phyloP scores from a whole-genome alignment of 2,329 filamentous ascomycete species.

The Colletotrichum kahawae region DNA sequence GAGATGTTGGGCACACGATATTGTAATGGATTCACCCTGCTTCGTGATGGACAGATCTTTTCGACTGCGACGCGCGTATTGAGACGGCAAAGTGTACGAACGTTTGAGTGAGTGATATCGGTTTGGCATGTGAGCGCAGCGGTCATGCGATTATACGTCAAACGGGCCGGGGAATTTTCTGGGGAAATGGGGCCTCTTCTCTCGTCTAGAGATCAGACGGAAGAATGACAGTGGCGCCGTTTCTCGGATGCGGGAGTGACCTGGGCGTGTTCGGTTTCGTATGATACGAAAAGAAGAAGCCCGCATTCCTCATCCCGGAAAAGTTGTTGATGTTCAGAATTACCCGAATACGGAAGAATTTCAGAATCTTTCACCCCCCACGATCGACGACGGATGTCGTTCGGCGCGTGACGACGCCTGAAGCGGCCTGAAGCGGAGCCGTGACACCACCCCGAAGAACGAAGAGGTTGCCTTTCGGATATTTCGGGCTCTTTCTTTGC shows the following conservation, averaged over 20 bases:
- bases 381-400: not conserved
- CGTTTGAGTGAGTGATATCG: not conserved
- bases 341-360: conserved; percentile 12
- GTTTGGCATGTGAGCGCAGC: not conserved
- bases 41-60: not conserved
- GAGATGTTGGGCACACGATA: not conserved
- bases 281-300: not conserved
- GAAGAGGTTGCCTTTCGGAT: not conserved
- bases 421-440: not conserved
- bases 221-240: not conserved
- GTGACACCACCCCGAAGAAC: not conserved
- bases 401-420: not conserved
- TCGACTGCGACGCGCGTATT: not conserved
- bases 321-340: not conserved
- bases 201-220: not conserved
- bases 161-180: not conserved
- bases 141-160: not conserved
- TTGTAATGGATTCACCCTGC: not conserved
- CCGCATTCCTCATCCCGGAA: not conserved
- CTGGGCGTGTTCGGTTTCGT: conserved; percentile 9
- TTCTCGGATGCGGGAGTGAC: not conserved
- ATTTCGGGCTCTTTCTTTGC: not conserved
- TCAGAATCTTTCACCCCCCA: not conserved
- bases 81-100: not conserved
- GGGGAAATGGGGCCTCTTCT: not conserved